phyloP scores from a whole-genome alignment of 2,329 filamentous ascomycete genomes.

The Neofusicoccum ribis region DNA sequence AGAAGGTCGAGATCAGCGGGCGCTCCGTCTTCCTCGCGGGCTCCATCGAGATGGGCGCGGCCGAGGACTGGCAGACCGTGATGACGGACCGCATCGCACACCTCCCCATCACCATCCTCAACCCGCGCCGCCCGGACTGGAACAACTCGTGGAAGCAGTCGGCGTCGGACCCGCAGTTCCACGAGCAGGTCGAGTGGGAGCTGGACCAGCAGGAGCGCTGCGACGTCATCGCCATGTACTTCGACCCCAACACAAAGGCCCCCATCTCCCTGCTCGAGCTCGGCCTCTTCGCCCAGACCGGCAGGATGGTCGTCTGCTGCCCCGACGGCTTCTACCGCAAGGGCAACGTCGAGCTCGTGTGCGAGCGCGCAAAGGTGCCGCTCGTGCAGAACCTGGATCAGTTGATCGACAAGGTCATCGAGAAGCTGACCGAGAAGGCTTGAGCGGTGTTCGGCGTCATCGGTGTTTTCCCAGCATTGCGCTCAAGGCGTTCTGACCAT shows the following conservation, averaged over 20 bases:
- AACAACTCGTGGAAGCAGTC: conserved; percentile 55
- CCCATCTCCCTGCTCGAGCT: conserved; percentile 63
- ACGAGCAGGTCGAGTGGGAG: conserved; percentile 62
- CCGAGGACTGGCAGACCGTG: conserved; percentile 54
- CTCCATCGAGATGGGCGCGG: conserved; percentile 49
- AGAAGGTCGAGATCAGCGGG: conserved; percentile 24
- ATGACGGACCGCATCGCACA: conserved; percentile 40
- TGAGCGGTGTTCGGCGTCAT: too few relatives aligned
- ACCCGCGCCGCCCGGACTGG: conserved; percentile 61
- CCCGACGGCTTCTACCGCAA: conserved; percentile 55
- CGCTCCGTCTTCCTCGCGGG: conserved; percentile 60
- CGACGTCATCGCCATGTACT: conserved; percentile 58
- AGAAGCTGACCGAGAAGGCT: background rate
- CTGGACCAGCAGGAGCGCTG: conserved; percentile 56
- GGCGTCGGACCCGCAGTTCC: conserved; percentile 44
- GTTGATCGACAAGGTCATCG: conserved; percentile 38
- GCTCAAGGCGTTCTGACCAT: too few relatives aligned
- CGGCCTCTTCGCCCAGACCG: conserved; percentile 51
- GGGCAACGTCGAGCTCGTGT: conserved; percentile 63
- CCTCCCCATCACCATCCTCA: conserved; percentile 56
- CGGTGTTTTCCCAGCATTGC: too few relatives aligned
- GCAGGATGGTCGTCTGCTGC: conserved; percentile 56
- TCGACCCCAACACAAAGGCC: conserved; percentile 54
- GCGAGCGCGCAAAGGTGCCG: conserved; percentile 49
- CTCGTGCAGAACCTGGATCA: conserved; percentile 46